Conservation (phyloP, 2,329 filamentous ascomycete species). For the Aspergillus awamori region DNA sequence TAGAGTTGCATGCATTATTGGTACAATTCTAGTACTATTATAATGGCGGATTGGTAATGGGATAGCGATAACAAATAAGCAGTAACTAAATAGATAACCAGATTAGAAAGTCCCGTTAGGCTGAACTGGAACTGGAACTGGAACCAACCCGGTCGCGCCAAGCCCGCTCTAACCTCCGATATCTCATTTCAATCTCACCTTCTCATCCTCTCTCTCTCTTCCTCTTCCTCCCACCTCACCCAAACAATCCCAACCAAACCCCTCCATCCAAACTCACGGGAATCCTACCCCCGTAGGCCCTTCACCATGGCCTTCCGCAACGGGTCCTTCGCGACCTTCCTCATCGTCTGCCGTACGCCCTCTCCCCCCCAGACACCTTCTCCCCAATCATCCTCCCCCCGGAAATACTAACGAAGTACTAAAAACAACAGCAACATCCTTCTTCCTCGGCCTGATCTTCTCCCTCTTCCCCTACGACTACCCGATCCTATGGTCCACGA, state of each 20-base stretch:
- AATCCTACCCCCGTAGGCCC: background rate
- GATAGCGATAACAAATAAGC: no score
- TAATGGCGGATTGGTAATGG: background rate
- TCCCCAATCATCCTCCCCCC: constrained; percentile 13
- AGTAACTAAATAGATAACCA: background rate
- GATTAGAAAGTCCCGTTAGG: background rate
- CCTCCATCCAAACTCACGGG: background rate
- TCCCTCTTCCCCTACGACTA: constrained; percentile 87
- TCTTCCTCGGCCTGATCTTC: constrained; percentile 98
- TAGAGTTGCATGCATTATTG: background rate
- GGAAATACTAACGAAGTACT: constrained; percentile 19
- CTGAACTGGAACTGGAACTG: background rate
- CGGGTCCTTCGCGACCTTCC: constrained; percentile 87
- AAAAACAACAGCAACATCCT: constrained; percentile 72
- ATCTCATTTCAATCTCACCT: background rate
- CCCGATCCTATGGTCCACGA: constrained; percentile 51
- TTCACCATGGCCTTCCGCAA: constrained; percentile 41
- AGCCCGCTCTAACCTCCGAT: background rate
- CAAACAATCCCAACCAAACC: background rate
- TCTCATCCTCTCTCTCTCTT: background rate
- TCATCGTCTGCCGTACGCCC: constrained; percentile 87
- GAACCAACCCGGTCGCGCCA: background rate
- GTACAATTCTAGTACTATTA: no score
- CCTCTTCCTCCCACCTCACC: constrained; percentile 15
- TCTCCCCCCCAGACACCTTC: constrained; percentile 8